Percentiles rank a stretch among this genome's conserved stretches.
Evolutionary conservation across 345 rosid genomes (phyloP).

Genomic region (Sisymbrium altissimum): DNA sequence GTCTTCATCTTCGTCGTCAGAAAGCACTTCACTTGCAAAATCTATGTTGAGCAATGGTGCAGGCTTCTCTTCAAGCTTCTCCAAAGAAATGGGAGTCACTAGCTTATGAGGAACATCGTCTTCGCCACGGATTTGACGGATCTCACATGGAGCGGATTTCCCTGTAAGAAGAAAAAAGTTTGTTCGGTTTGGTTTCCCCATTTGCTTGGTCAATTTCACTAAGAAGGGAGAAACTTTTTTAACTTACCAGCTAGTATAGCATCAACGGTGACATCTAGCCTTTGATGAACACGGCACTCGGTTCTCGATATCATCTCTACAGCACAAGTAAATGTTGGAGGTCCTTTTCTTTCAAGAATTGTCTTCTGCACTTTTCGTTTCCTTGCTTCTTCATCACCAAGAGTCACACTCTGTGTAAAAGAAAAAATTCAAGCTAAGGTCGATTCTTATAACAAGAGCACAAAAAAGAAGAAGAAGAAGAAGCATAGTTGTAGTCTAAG

Average conservation of each 20-base stretch:
- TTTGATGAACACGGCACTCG: slow-evolving; percentile 80
- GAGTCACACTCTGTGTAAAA: slow-evolving; percentile 75
- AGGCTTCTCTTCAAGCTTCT: slow-evolving; percentile 40
- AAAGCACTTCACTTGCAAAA: slow-evolving; percentile 35
- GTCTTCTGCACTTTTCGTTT: slow-evolving; percentile 95
- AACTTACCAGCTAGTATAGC: slow-evolving; percentile 75
- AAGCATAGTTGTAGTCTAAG: background rate
- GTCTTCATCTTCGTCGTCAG: slow-evolving; percentile 61
- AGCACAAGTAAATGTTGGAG: slow-evolving; percentile 81
- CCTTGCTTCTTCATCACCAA: slow-evolving; percentile 91
- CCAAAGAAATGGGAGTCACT: slow-evolving; percentile 34
- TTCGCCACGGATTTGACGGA: slow-evolving; percentile 57
- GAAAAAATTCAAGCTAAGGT: slow-evolving; percentile 4
- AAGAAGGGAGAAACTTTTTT: background rate
- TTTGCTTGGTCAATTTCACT: background rate
- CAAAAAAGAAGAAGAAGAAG: background rate
- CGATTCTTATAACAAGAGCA: background rate
- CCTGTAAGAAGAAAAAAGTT: slow-evolving; percentile 42
- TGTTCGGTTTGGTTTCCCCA: background rate
- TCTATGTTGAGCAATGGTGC: slow-evolving; percentile 36
- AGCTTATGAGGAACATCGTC: slow-evolving; percentile 38
- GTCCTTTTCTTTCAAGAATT: slow-evolving; percentile 91
- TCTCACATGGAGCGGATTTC: slow-evolving; percentile 70
- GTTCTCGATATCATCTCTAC: slow-evolving; percentile 85
- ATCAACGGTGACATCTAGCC: slow-evolving; percentile 84